These are phyloP conservation scores for Hortaea werneckii DNA, from an alignment of 2,329 filamentous ascomycete genomes.

Conservation along the genomic window DNA sequence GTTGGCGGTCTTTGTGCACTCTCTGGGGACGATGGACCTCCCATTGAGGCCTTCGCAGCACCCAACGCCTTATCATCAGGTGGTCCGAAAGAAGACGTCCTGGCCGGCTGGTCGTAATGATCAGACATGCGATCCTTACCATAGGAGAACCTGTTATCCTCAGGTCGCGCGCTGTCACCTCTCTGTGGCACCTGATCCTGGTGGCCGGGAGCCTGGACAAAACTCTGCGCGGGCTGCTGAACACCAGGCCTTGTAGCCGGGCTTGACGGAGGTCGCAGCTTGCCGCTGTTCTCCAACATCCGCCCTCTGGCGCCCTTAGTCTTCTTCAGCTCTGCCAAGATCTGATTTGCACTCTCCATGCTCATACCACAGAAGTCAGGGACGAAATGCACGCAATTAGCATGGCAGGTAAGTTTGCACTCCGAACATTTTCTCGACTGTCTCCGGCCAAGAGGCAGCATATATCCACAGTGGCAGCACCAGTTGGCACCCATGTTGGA, in stretches of 20 bases:
- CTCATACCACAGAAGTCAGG: constrained; percentile 99
- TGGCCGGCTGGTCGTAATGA: constrained; percentile 27
- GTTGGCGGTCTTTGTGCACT: constrained; percentile 36
- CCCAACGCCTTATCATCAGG: constrained; percentile 33
- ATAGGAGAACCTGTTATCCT: constrained; percentile 37
- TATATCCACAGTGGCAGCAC: constrained; percentile 98
- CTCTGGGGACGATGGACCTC: constrained; percentile 36
- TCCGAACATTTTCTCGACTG: constrained; percentile 92
- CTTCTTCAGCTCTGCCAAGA: constrained; percentile 73
- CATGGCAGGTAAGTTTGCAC: constrained; percentile 84
- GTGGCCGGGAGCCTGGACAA: constrained; percentile 20
- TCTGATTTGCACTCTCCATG: constrained; percentile 92
- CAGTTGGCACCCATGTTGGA: constrained; percentile 97
- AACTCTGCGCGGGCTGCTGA: constrained; percentile 29
- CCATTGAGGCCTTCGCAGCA: constrained; percentile 39
- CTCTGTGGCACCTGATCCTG: constrained; percentile 27
- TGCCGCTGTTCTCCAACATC: constrained; percentile 29
- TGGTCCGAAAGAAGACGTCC: constrained; percentile 31
- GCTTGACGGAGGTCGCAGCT: constrained; percentile 44
- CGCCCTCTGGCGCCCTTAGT: constrained; percentile 48
- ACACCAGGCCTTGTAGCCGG: constrained; percentile 33
- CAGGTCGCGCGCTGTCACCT: constrained; percentile 8
- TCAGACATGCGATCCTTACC: constrained; percentile 34
- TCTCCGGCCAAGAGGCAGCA: constrained; percentile 88
- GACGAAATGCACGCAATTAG: constrained; percentile 84